Conservation (phyloP, 345 rosid species). For the Firmiana major region DNA sequence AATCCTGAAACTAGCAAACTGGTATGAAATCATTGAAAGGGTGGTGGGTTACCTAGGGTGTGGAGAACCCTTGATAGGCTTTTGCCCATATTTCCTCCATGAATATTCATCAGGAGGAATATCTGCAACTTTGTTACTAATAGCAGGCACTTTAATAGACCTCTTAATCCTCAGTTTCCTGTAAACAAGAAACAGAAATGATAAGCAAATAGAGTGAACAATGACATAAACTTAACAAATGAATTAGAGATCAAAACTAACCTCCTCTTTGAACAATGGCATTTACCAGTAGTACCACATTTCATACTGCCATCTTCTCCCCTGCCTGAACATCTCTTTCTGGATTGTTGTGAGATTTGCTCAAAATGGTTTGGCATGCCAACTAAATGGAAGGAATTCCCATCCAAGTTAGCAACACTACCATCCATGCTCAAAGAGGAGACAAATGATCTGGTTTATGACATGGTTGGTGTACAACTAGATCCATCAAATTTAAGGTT, state of each 20-base stretch:
- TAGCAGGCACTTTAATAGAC: constrained; percentile 80
- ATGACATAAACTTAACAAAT: background rate
- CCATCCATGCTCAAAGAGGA: constrained; percentile 73
- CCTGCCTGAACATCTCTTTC: constrained; percentile 54
- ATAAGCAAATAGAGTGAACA: background rate
- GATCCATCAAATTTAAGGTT: constrained; percentile 63
- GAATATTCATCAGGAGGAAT: constrained; percentile 84
- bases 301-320: constrained; percentile 63
- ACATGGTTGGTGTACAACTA: constrained; percentile 48
- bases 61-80: constrained; percentile 81
- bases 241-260: constrained; percentile 6
- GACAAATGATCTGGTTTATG: constrained; percentile 53
- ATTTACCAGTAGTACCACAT: constrained; percentile 56
- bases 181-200: constrained; percentile 6
- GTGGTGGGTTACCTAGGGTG: constrained; percentile 60
- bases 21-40: background rate
- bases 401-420: constrained; percentile 38
- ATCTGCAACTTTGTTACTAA: constrained; percentile 79
- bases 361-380: constrained; percentile 50
- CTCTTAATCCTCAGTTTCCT: constrained; percentile 67
- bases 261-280: constrained; percentile 84
- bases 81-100: constrained; percentile 87
- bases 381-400: constrained; percentile 51
- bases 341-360: constrained; percentile 44
- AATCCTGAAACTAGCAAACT: background rate